Evolutionary conservation across 2,329 filamentous ascomycete genomes (phyloP).

Genomic region (Ciborinia camelliae): DNA sequence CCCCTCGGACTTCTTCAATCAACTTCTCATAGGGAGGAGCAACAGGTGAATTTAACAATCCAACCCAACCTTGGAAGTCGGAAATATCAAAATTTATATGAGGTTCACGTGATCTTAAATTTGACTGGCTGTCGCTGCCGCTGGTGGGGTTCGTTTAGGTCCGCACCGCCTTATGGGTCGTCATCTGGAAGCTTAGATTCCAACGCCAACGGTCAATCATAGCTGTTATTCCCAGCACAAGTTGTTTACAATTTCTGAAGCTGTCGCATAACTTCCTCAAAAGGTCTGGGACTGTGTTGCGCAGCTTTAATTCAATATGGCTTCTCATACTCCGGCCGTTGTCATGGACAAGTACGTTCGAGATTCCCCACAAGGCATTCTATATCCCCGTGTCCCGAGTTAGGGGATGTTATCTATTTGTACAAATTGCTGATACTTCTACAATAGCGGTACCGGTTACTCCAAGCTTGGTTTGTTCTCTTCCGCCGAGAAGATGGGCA

Average conservation of each 20-base stretch:
- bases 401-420: neutral
- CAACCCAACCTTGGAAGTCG: too few relatives aligned
- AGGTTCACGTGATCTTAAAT: neutral
- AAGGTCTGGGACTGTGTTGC: constrained; percentile 30
- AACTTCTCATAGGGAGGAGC: neutral
- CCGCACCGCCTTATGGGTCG: constrained; percentile 23
- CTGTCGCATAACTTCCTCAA: constrained; percentile 34
- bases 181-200: constrained; percentile 25
- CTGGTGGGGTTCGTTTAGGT: constrained; percentile 21
- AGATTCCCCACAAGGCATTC: constrained; percentile 33
- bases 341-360: constrained; percentile 99
- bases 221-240: constrained; percentile 13
- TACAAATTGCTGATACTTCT: constrained; percentile 31
- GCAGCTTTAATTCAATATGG: constrained; percentile 59
- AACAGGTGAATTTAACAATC: neutral
- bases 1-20: neutral
- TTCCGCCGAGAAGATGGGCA: neutral
- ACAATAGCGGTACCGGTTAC: constrained; percentile 90
- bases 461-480: constrained; percentile 84
- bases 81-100: neutral
- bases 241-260: constrained; percentile 18
- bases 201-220: constrained; percentile 15
- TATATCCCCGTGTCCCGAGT: constrained; percentile 12
- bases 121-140: constrained; percentile 8
- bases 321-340: constrained; percentile 99